Percentiles rank a stretch among this genome's conserved stretches.
phyloP scores from a whole-genome alignment of 2,329 filamentous ascomycete species.

The Trichoderma oligosporum region DNA sequence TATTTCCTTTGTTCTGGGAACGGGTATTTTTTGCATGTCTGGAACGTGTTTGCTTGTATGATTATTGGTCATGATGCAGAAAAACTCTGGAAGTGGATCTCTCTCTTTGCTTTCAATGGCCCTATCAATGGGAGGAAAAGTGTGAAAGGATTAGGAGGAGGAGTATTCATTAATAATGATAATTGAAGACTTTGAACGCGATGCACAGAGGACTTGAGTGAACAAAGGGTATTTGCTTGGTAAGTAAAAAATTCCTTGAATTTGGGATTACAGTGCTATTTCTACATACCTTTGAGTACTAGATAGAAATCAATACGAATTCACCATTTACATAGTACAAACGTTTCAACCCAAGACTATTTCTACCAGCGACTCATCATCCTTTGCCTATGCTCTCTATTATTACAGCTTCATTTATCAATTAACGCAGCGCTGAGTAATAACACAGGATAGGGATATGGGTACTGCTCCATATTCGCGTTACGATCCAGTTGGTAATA shows the following conservation, averaged over 20 bases:
- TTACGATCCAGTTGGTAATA: not conserved
- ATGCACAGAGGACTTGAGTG: not conserved
- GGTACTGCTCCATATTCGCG: not conserved
- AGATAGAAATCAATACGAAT: no score
- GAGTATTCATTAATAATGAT: not conserved
- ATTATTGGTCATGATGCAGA: not conserved
- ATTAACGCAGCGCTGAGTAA: not conserved
- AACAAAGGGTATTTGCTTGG: no score
- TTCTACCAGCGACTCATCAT: not conserved
- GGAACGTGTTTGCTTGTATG: constrained; percentile 5
- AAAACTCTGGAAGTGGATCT: constrained; percentile 1
- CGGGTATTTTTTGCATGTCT: not conserved
- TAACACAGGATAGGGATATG: not conserved
- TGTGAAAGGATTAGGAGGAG: not conserved
- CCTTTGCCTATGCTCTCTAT: not conserved
- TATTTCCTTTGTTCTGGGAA: not conserved
- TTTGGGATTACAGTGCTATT: no score
- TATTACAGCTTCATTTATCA: not conserved
- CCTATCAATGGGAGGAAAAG: not conserved
- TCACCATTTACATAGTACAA: no score
- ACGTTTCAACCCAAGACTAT: no score
- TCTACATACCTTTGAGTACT: no score
- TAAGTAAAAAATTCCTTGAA: no score
- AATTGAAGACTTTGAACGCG: not conserved
- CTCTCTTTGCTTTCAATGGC: not conserved